Base-by-base conservation (phyloP, 1,284 basidiomycete genomes). In the Pholiota adiposa region DNA sequence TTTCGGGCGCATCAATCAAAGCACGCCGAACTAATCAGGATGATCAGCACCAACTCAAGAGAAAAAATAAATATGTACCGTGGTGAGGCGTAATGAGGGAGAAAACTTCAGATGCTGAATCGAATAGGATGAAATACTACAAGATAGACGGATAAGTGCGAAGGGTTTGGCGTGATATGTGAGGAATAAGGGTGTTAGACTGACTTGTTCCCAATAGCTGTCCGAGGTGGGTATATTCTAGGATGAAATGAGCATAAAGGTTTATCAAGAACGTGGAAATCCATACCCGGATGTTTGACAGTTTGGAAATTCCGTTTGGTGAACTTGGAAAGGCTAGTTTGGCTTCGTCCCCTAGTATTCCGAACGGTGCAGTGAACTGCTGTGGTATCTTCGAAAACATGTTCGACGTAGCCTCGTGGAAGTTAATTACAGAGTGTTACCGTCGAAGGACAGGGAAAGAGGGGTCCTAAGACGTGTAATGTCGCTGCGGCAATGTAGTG, bases 321-420 rank as follows among this genome's bases (percentile, higher is more conserved):
- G 90, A 88, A 65, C 87, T 92, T 51, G 92, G 87, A 73, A 97
- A 97, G 19, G 89, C 87, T 23, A 97, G 85, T 74, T 96, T 96
- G 31, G 92, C 87, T 70, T 94, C 92, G 71, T 96, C 93, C 9
- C 89, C 88, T 23, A 93, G 74, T n/a, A 93, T 72, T n/a, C 88
- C 86, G 73, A 93, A 88, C n/a, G 90, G 89, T 16, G 88, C 85
- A 16, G 85, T 83, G 53, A 93, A 79, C 65, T 82, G 85, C 68
- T 87, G 87, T 12, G 89, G 89, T 57, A 92, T 75, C 64, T 81
- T 89, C 14, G 86, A 72, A 64, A 87, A 86, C 86, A 87, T 87
- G 33, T 38, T 12, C 25, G 23, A 12, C 27, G 44, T 12, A 46
- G 23, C 44, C 18, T 46, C 44, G 23, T 11, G 11, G 16, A 12